Conservation (phyloP, 148 eudicot genomes). For the Fagopyrum esculentum region DNA sequence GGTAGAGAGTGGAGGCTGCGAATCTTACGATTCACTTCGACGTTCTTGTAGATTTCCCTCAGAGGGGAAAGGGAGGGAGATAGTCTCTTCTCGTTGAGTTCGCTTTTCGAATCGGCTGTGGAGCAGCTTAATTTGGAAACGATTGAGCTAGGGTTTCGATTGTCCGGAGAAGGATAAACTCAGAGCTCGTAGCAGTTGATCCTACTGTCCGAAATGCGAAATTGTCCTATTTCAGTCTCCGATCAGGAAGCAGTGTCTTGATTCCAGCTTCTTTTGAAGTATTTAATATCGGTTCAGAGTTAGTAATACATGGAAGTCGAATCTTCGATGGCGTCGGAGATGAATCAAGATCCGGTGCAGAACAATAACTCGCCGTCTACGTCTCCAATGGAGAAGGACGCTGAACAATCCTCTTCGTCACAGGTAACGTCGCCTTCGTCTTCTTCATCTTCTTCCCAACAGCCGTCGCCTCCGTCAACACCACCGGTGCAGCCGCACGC, state of each 20-base stretch:
- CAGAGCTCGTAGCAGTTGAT: background rate
- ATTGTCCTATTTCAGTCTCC: background rate
- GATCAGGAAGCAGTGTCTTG: conserved; percentile 6
- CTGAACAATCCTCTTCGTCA: conserved; percentile 16
- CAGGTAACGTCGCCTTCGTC: conserved; percentile 5
- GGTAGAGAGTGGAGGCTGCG: background rate
- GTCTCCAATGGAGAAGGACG: conserved; percentile 33
- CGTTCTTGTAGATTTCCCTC: background rate
- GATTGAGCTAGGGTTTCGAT: conserved; percentile 9
- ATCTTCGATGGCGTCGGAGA: conserved; percentile 39
- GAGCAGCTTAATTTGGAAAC: background rate
- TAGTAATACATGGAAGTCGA: conserved; percentile 53
- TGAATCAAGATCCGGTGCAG: conserved; percentile 35
- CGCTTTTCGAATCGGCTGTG: conserved; percentile 9
- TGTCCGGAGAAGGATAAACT: background rate
- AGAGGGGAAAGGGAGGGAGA: background rate
- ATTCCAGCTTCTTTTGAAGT: background rate
- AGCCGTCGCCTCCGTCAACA: conserved; percentile 16
- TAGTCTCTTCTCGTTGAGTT: background rate
- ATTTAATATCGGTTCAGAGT: background rate
- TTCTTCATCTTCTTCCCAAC: conserved; percentile 12
- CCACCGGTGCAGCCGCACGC: conserved; percentile 27
- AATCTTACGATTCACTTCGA: conserved; percentile 4
- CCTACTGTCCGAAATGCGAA: conserved; percentile 10
- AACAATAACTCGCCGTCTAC: conserved; percentile 19